These are phyloP conservation scores for Pseudoturritis turrita DNA, from an alignment of 345 rosid species.

Conservation along the genomic window DNA sequence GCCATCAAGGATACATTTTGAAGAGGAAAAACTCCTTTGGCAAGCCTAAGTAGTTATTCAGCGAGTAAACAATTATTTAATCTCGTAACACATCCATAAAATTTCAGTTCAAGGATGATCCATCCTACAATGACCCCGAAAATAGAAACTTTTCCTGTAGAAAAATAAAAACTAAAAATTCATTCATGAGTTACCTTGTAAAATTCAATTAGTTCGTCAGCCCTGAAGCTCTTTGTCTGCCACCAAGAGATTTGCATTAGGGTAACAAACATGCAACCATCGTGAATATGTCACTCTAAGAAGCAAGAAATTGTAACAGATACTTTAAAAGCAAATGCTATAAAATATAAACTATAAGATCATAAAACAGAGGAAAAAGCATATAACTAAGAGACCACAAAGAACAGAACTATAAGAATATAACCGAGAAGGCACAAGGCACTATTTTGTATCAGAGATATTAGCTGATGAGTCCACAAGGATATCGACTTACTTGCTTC, in stretches of 20 bases:
- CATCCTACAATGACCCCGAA: neutral
- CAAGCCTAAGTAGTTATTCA: neutral
- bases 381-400: neutral
- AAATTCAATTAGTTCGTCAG: constrained; percentile 71
- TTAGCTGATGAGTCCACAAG: neutral
- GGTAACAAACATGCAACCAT: neutral
- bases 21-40: neutral
- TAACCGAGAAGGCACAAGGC: neutral
- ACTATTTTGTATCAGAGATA: neutral
- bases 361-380: neutral
- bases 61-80: neutral
- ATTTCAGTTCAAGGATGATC: neutral
- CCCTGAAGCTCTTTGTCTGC: constrained; percentile 66
- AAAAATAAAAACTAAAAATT: neutral
- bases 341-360: neutral
- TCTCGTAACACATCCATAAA: neutral
- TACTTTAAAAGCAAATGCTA: neutral
- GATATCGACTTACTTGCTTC: constrained; percentile 12
- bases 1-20: neutral
- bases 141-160: neutral
- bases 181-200: constrained; percentile 49
- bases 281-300: neutral
- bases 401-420: neutral
- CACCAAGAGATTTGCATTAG: constrained; percentile 16
- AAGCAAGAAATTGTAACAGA: neutral